Base-by-base conservation (phyloP, 495 filamentous ascomycete genomes). In the Zalerion maritima region DNA sequence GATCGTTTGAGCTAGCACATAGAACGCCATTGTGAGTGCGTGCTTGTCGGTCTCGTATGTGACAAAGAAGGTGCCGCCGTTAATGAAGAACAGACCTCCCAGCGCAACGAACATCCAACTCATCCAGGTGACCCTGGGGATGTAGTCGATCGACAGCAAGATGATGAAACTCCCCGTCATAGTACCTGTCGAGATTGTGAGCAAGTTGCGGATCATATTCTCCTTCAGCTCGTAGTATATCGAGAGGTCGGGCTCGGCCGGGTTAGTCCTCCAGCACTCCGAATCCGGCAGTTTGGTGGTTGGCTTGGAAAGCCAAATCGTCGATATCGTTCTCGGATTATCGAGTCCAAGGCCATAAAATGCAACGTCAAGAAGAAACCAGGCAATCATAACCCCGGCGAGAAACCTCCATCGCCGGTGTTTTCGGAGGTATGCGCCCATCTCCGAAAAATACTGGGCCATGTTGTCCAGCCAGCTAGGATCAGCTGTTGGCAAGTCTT, bases 301-400 rank as follows among this genome's bases (percentile, higher is more conserved):
- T 7, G 34, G 8, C 11, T 45, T 50, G 22, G 39, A 38, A 24
- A 36, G 32, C 43, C 43, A 54, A 17, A 54, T 41, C 6, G 31
- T 35, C 3, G 44, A 45, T 13, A 58, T 47, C 3, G 40, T 43
- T 22, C 43, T 57, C 9, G 71, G 68, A 42, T 72, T 75, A 50
- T 78, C 77, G n/a, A 81, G 52, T 27, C 72, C 70, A 10, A 81
- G 60, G 32, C 76, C 77, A 41, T 81, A 82, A 49, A 75, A 78
- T 11, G 71, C 71, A 13, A 62, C 25, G 21, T 43, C 42, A 15
- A 50, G 57, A 29, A 79, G 59, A 35, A 73, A 74, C 75, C 75
- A 80, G 4, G 71, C 73, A 3, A 59, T 55, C 25, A 76, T 71
- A 5, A 73, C 77, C 5, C 73, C 75, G 18, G 78, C 52, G 10